These are phyloP conservation scores for Pleurozium schreberi DNA, from an alignment of 225 moss, liverwort and hornwort genomes.

Conservation along the genomic window DNA sequence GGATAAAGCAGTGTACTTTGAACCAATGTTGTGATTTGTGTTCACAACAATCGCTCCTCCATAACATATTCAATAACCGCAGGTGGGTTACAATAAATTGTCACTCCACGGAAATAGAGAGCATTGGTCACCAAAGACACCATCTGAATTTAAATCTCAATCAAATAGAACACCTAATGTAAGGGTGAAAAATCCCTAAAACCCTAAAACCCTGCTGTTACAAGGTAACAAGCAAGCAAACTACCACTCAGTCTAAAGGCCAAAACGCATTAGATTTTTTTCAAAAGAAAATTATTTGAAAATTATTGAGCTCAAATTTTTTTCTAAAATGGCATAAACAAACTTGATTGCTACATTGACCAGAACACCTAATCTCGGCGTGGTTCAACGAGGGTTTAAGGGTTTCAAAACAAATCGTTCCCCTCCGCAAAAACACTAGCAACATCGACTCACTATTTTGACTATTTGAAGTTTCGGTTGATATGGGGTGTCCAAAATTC, in stretches of 20 bases:
- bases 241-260: not conserved
- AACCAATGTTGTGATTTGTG: not conserved
- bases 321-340: not conserved
- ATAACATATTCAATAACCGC: not conserved
- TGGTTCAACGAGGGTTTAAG: not conserved
- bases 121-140: not conserved
- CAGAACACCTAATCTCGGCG: not conserved
- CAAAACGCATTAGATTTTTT: not conserved
- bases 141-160: no score
- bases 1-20: not conserved
- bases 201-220: not conserved
- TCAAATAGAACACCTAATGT: no score
- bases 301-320: not conserved
- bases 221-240: not conserved
- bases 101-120: not conserved
- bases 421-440: not conserved
- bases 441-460: not conserved
- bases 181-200: not conserved
- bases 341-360: not conserved
- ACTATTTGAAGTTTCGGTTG: not conserved
- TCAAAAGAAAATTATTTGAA: not conserved
- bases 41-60: not conserved
- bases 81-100: not conserved
- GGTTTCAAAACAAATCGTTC: not conserved
- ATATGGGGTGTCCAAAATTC: not conserved